phyloP scores from a whole-genome alignment of 148 eudicot species.

The Talinum fruticosum region DNA sequence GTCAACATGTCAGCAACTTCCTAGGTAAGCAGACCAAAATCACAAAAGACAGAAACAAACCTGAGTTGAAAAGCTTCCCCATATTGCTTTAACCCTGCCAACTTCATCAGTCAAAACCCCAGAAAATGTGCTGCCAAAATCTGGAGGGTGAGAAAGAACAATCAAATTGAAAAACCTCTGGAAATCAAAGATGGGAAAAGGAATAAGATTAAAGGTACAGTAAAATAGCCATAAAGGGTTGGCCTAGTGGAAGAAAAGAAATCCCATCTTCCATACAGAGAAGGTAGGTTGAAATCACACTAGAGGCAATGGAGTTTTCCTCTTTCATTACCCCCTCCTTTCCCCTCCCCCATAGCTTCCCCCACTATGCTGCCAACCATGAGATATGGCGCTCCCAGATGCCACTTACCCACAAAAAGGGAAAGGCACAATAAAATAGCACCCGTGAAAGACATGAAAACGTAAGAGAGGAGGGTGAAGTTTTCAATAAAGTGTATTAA shows the following conservation, averaged over 20 bases:
- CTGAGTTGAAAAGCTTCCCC: conserved; percentile 99
- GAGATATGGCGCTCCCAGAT: background rate
- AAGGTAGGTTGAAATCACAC: background rate
- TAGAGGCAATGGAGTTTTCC: background rate
- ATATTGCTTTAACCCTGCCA: conserved; percentile 89
- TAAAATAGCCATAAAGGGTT: background rate
- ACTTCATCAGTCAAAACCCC: conserved; percentile 87
- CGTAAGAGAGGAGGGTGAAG: background rate
- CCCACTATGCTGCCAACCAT: background rate
- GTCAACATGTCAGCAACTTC: conserved; percentile 33
- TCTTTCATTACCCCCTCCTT: background rate
- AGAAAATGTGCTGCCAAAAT: conserved; percentile 92
- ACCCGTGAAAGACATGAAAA: too few species aligned
- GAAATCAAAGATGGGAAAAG: conserved; percentile 2
- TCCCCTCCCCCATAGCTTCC: background rate
- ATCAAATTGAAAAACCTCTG: background rate
- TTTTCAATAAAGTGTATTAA: background rate
- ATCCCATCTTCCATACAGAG: background rate
- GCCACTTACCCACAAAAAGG: too few species aligned
- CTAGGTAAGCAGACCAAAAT: conserved; percentile 6
- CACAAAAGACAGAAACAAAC: conserved; percentile 26
- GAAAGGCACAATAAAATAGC: too few species aligned
- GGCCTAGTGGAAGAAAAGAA: background rate
- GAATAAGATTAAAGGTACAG: background rate
- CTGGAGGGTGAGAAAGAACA: conserved; percentile 33